A percentile compares a stretch with the other conserved stretches of the same genome.
These are phyloP conservation scores for Aspergillus fijiensis DNA, from an alignment of 2,329 filamentous ascomycete genomes.

Conservation along the genomic window DNA sequence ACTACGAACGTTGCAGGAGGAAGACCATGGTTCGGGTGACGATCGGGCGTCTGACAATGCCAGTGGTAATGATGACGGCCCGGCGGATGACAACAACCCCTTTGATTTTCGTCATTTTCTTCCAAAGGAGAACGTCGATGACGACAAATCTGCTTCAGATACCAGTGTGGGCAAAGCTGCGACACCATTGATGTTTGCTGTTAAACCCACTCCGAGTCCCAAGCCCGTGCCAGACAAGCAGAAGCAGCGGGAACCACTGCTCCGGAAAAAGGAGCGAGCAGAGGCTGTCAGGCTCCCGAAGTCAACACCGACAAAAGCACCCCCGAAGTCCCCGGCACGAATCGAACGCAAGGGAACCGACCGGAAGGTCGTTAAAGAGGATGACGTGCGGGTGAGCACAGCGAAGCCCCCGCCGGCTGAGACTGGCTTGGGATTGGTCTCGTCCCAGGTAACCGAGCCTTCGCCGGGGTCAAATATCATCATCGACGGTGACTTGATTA, in stretches of 20 bases:
- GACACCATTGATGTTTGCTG: constrained; percentile 35
- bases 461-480: constrained; percentile 47
- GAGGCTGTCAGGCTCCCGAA: constrained; percentile 23
- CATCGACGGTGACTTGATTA: constrained; percentile 48
- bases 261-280: constrained; percentile 26
- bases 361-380: constrained; percentile 10
- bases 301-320: constrained; percentile 21
- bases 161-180: constrained; percentile 32
- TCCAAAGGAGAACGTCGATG: constrained; percentile 39
- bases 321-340: constrained; percentile 22
- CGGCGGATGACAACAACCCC: constrained; percentile 47
- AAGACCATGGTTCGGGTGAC: constrained; percentile 37
- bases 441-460: constrained; percentile 33
- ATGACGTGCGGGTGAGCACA: constrained; percentile 25
- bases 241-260: constrained; percentile 36
- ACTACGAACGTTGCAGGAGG: constrained; percentile 48
- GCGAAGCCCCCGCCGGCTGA: constrained; percentile 34
- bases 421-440: constrained; percentile 29
- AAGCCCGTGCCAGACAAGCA: constrained; percentile 29
- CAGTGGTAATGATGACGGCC: constrained; percentile 45
- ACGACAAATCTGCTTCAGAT: constrained; percentile 35
- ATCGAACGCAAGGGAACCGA: constrained; percentile 12
- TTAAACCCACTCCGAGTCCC: constrained; percentile 28
- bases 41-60: constrained; percentile 31
- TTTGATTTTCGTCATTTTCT: constrained; percentile 53